Base-by-base conservation (phyloP, 441 rosid species). In the California macrophylla region DNA sequence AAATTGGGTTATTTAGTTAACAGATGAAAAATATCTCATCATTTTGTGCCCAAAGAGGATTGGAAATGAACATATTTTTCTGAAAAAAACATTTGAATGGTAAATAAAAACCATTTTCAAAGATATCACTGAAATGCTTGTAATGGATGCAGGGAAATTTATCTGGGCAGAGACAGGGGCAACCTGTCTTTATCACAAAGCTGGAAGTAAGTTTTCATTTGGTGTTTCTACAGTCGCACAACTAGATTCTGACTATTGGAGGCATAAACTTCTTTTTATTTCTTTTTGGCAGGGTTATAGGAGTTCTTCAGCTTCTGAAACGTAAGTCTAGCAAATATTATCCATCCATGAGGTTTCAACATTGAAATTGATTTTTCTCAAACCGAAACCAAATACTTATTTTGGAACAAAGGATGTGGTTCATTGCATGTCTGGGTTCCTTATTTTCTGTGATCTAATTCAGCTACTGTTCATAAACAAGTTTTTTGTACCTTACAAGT, bases 131-230 rank as follows among this genome's bases (percentile, higher is more conserved):
- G 79, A 50, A 72, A 58, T 74, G 32, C 6, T 73, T 36, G 72
- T 77, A 72, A 68, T 70, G 69, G 67, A 63, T 79, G 75, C 84
- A 94, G 98, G 99, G 98, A 76, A 89, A 80, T 82, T 83, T 94
- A 80, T 92, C 91, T 45, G 98, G 97, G 66, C 96, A 90, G 81
- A 85, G 97, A 74, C 98, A 94, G 81, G 93, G 99, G 71, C 99
- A 94, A 78, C 98, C 97, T 54, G 96, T 94, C 73, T 92, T 90
- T 63, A 92, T 94, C 79, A 92, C 99, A 80, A 86, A 83, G 81
- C 80, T 94, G 78, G 99, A 92, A 85, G 98, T 94, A 82, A 77
- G 89, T 78, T 68, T 69, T 66, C 26, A 36, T 25, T 54, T 20
- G 61, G 25, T 54, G 25, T 5, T 20, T 21, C 10, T 23, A 18